These are phyloP conservation scores for Vigna angularis DNA, from an alignment of 306 rosid species.

Conservation along the genomic window DNA sequence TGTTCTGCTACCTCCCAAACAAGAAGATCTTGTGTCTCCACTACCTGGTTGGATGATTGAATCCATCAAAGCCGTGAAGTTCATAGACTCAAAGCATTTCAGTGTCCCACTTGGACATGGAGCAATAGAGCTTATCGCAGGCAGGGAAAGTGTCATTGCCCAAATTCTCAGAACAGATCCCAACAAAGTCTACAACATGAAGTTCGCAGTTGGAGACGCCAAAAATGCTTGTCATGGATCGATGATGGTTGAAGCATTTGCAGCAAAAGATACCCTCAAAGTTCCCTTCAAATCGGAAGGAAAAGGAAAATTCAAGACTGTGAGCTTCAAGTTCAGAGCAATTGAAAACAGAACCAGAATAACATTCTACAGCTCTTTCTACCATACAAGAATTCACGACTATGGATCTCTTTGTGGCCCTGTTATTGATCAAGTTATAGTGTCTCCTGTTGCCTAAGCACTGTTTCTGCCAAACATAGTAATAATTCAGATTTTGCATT, in stretches of 20 bases:
- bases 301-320: conserved; percentile 66
- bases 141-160: conserved; percentile 90
- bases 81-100: conserved; percentile 64
- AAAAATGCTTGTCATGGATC: conserved; percentile 93
- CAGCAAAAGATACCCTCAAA: conserved; percentile 74
- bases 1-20: conserved; percentile 88
- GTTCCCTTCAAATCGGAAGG: conserved; percentile 83
- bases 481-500: conserved; percentile 42
- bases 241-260: conserved; percentile 95
- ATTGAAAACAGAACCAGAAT: conserved; percentile 66
- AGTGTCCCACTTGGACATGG: conserved; percentile 66
- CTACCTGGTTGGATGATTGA: conserved; percentile 95
- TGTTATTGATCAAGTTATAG: conserved; percentile 74
- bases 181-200: conserved; percentile 62
- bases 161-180: conserved; percentile 76
- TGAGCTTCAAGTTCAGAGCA: conserved; percentile 74
- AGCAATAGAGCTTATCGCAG: conserved; percentile 91
- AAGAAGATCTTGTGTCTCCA: conserved; percentile 78
- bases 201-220: conserved; percentile 80
- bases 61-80: conserved; percentile 86
- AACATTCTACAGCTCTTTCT: conserved; percentile 92
- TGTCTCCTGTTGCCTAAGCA: conserved; percentile 55
- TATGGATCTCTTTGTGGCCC: conserved; percentile 95
- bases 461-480: not conserved
- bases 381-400: conserved; percentile 82